Evolutionary conservation across 1,139 yeast genomes (phyloP).

Genomic region (Hemisphaericaspora lyxosophila): DNA sequence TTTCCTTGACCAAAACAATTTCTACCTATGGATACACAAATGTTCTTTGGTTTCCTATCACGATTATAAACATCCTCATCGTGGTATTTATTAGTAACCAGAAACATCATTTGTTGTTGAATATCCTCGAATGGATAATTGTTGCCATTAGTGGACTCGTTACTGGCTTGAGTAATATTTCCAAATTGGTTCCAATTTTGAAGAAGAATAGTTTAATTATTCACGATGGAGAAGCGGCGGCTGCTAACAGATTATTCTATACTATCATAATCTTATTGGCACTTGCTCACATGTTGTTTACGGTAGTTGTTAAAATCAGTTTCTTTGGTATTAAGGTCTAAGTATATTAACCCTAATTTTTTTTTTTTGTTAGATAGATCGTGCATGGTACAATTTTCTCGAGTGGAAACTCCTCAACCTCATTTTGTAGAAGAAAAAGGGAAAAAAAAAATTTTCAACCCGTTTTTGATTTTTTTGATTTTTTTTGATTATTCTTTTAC

Average conservation of each 20-base stretch:
- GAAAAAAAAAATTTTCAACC: conserved; percentile 1
- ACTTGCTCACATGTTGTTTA: conserved; percentile 41
- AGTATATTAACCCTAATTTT: conserved; percentile 5
- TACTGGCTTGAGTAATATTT: conserved; percentile 48
- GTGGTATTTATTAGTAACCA: conserved; percentile 44
- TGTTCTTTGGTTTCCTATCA: conserved; percentile 76
- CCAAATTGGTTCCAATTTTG: conserved; percentile 45
- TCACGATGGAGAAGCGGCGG: conserved; percentile 24
- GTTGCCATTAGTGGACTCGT: conserved; percentile 46
- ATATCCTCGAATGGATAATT: conserved; percentile 46
- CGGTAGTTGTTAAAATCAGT: conserved; percentile 48
- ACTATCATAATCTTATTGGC: conserved; percentile 28
- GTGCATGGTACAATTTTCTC: conserved; percentile 5
- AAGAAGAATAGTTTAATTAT: conserved; percentile 33
- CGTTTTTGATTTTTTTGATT: neutral
- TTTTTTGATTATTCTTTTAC: too few species aligned
- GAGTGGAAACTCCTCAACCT: too few species aligned
- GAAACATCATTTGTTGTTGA: conserved; percentile 34
- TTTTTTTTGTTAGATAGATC: too few species aligned
- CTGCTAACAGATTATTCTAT: conserved; percentile 19
- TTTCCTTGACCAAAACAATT: conserved; percentile 43
- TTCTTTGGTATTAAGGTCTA: conserved; percentile 41
- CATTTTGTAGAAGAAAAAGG: neutral
- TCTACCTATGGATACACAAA: conserved; percentile 81
- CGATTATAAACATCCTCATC: conserved; percentile 53